These are phyloP conservation scores for Apophysomyces ossiformis DNA, from an alignment of 371 early-diverging fungal genomes.

Conservation along the genomic window DNA sequence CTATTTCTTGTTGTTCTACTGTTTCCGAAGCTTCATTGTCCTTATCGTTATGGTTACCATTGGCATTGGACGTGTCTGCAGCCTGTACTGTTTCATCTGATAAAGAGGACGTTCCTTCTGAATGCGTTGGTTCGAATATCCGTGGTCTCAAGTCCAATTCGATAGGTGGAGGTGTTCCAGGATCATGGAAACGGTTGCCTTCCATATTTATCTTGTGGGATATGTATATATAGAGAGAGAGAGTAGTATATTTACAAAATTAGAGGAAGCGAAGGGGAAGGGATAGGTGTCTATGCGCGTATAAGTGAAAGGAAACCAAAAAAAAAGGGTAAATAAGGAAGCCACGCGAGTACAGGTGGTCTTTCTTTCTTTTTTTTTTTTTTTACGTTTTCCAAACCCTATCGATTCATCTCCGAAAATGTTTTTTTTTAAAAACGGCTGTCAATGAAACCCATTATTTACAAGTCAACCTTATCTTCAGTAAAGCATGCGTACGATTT, in stretches of 20 bases:
- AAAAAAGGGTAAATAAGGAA: background rate
- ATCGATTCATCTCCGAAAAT: conserved; percentile 7
- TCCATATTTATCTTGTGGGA: conserved; percentile 11
- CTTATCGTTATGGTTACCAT: background rate
- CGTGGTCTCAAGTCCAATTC: conserved; percentile 9
- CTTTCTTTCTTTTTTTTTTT: background rate
- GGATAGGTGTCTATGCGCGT: background rate
- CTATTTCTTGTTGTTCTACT: background rate
- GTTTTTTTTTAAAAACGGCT: background rate
- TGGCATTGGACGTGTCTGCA: background rate
- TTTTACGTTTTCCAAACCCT: background rate
- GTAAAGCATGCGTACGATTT: background rate
- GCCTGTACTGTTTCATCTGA: background rate
- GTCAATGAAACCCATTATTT: background rate
- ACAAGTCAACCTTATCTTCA: background rate
- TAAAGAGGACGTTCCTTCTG: background rate
- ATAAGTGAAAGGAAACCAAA: background rate
- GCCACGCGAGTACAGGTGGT: background rate
- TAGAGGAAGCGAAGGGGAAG: background rate
- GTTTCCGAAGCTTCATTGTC: background rate
- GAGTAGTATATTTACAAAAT: background rate
- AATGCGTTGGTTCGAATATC: background rate
- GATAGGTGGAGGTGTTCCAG: conserved; percentile 34
- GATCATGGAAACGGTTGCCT: conserved; percentile 35
- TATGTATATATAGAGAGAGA: conserved; percentile 3